phyloP scores from a whole-genome alignment of 2,329 filamentous ascomycete species.

The Iodosphaeria phyllophila region DNA sequence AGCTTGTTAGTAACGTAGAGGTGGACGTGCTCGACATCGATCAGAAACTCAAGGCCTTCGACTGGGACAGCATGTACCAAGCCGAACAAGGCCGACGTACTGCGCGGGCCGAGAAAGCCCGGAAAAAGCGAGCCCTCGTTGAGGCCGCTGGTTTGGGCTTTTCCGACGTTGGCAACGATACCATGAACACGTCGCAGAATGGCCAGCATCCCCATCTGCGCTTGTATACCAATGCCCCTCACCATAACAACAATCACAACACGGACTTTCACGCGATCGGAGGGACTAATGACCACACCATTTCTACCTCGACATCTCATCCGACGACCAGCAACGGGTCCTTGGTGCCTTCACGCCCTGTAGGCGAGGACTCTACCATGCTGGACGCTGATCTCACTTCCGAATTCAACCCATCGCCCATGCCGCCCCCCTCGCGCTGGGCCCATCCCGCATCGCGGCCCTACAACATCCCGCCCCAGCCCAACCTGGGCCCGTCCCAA shows the following conservation, averaged over 20 bases:
- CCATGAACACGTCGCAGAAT: no score
- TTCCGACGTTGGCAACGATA: constrained; percentile 29
- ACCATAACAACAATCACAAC: constrained; percentile 41
- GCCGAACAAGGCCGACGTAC: constrained; percentile 49
- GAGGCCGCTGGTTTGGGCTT: constrained; percentile 28
- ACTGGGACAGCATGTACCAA: constrained; percentile 69
- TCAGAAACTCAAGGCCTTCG: constrained; percentile 42
- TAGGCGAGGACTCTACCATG: constrained; percentile 44
- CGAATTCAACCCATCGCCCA: constrained; percentile 22
- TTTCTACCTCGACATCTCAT: constrained; percentile 16
- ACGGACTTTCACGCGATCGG: no score
- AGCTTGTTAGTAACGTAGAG: constrained; percentile 82
- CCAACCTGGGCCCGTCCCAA: no score
- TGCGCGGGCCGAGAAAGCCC: constrained; percentile 38
- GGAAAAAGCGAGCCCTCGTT: constrained; percentile 44
- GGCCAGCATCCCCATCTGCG: constrained; percentile 35
- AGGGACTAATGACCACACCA: no score
- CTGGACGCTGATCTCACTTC: constrained; percentile 27
- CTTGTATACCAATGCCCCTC: constrained; percentile 22
- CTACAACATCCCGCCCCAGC: constrained; percentile 15
- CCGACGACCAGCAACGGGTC: constrained; percentile 35
- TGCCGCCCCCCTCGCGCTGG: constrained; percentile 29
- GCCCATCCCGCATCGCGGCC: constrained; percentile 12
- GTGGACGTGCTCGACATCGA: constrained; percentile 75
- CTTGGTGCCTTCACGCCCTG: constrained; percentile 26